These are phyloP conservation scores for Cinnamomum chago DNA, from an alignment of 164 flowering plant genomes.

Conservation along the genomic window DNA sequence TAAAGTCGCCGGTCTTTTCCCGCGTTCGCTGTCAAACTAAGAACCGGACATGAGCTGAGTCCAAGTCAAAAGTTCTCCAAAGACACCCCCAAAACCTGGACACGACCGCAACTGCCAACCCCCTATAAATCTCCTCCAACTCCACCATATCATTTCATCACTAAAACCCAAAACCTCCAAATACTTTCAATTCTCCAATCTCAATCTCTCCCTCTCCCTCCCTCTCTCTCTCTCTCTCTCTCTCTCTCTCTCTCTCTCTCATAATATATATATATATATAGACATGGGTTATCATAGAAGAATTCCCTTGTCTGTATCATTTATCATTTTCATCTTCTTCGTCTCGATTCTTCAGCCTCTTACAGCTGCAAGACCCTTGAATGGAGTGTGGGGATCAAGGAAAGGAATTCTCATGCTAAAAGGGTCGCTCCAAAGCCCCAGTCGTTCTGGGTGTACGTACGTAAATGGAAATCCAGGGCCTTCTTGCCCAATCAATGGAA, in stretches of 20 bases:
- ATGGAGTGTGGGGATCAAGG: background rate
- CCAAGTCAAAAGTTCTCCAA: background rate
- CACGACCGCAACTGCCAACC: no score
- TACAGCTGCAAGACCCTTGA: background rate
- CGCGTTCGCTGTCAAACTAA: background rate
- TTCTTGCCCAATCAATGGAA: background rate
- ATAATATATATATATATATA: no score
- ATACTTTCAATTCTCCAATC: background rate
- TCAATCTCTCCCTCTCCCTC: no score
- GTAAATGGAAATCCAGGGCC: background rate
- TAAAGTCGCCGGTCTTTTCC: background rate
- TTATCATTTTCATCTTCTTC: background rate
- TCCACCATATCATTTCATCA: no score
- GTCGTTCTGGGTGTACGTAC: background rate
- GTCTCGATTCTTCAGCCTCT: background rate
- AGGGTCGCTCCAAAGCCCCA: background rate
- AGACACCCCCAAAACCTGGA: background rate
- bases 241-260: background rate
- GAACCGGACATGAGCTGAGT: background rate
- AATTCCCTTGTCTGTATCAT: background rate
- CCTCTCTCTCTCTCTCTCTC: no score
- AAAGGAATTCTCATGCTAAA: background rate
- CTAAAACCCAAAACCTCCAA: background rate
- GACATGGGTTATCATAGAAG: background rate
- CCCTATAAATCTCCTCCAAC: no score